Evolutionary conservation across 257 asterid species (phyloP).

Genomic region (Solanum phureja): DNA sequence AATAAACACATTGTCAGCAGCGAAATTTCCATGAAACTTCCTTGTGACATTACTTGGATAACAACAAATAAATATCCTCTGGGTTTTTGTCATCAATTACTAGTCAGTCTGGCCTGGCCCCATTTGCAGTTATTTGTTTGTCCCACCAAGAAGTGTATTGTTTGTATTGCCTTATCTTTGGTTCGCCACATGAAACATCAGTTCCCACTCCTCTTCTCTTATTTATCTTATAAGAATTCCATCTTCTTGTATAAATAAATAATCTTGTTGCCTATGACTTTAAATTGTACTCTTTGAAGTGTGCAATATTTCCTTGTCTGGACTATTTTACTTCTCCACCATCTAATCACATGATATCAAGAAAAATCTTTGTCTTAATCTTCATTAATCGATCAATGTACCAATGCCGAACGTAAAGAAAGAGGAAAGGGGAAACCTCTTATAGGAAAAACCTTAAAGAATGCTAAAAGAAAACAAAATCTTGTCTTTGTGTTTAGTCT

Average conservation of each 20-base stretch:
- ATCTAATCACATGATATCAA: not conserved
- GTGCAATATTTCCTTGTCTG: not conserved
- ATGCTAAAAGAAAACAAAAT: not conserved
- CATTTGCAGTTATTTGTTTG: not conserved
- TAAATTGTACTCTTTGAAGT: not conserved
- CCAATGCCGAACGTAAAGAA: not conserved
- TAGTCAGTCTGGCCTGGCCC: not conserved
- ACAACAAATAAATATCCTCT: not conserved
- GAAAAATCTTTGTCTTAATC: not conserved
- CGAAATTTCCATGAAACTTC: conserved; percentile 40
- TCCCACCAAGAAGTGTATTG: not conserved
- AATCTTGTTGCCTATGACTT: not conserved
- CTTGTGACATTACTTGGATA: not conserved
- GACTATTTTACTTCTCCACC: not conserved
- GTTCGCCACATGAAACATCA: not conserved
- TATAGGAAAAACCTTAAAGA: not conserved
- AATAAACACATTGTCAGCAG: not conserved
- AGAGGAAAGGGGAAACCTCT: not conserved
- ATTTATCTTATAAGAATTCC: not conserved
- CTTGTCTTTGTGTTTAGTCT: not conserved
- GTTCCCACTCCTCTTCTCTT: not conserved
- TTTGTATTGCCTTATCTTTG: not conserved
- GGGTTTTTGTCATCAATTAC: not conserved
- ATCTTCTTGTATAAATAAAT: not conserved
- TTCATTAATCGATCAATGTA: not conserved